Evolutionary conservation across 1,139 yeast genomes (phyloP).

Genomic region (Yamadazyma mexicana): DNA sequence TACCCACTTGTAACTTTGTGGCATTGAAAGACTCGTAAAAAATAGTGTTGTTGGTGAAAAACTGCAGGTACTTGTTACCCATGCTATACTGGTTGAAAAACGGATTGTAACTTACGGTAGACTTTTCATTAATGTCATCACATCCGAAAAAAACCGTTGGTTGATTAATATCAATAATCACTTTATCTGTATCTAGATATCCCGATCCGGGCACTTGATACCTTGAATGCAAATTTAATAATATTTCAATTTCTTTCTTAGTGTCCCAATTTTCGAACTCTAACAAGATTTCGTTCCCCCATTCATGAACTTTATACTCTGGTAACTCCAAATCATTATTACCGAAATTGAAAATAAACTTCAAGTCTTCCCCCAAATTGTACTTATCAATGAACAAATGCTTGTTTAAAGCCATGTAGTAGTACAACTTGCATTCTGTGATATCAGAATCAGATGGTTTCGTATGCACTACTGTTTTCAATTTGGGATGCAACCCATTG

Average conservation of each 20-base stretch:
- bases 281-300: conserved; percentile 45
- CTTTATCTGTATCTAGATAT: background rate
- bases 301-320: conserved; percentile 34
- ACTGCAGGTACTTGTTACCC: conserved; percentile 39
- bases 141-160: conserved; percentile 39
- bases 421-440: conserved; percentile 31
- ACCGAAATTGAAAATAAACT: conserved; percentile 32
- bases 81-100: conserved; percentile 30
- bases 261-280: conserved; percentile 19
- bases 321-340: conserved; percentile 44
- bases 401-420: conserved; percentile 32
- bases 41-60: conserved; percentile 43
- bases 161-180: conserved; percentile 7
- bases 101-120: conserved; percentile 34
- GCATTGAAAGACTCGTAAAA: conserved; percentile 32
- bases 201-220: conserved; percentile 33
- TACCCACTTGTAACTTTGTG: conserved; percentile 8
- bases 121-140: conserved; percentile 26
- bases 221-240: conserved; percentile 38
- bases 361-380: conserved; percentile 29
- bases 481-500: conserved; percentile 43
- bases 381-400: conserved; percentile 43
- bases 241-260: conserved; percentile 13
- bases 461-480: conserved; percentile 12
- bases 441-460: conserved; percentile 27